A percentile compares a stretch with the other conserved stretches of the same genome.
These are phyloP conservation scores for Xylaria curta DNA, from an alignment of 495 filamentous ascomycete genomes.

Conservation along the genomic window DNA sequence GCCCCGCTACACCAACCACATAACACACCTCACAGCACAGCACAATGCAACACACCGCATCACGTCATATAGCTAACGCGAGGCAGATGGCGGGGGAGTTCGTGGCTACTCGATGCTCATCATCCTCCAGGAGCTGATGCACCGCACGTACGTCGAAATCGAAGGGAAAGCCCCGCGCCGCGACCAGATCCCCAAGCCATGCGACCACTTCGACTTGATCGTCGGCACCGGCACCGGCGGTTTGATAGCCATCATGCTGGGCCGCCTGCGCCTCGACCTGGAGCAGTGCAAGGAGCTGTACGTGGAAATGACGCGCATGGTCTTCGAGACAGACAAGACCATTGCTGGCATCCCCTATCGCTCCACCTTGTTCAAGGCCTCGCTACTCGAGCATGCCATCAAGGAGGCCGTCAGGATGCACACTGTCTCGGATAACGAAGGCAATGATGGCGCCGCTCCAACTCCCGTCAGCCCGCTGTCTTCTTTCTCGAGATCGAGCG, in stretches of 20 bases:
- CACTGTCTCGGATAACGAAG: conserved; percentile 79
- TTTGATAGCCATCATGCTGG: conserved; percentile 95
- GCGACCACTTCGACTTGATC: conserved; percentile 98
- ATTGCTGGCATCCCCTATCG: conserved; percentile 92
- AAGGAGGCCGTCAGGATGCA: conserved; percentile 86
- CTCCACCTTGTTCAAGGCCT: conserved; percentile 94
- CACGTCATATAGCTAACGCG: conserved; percentile 25
- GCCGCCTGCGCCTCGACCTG: conserved; percentile 86
- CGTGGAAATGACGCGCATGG: conserved; percentile 87
- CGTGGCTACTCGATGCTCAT: conserved; percentile 97
- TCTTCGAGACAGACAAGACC: conserved; percentile 98
- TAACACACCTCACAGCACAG: background rate
- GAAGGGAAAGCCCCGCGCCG: conserved; percentile 83
- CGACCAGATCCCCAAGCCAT: conserved; percentile 92
- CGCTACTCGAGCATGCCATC: conserved; percentile 93
- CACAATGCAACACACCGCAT: background rate
- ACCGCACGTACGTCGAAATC: conserved; percentile 83
- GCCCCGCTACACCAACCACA: background rate
- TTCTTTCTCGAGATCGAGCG: conserved; percentile 47
- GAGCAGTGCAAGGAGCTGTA: conserved; percentile 97
- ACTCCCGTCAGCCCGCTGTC: conserved; percentile 42
- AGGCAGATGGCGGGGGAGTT: conserved; percentile 90
- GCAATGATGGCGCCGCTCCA: conserved; percentile 63
- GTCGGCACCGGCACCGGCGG: conserved; percentile 94
- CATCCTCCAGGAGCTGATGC: conserved; percentile 95